Base-by-base conservation (phyloP, 176 grass and related monocot species). In the Oryza coarctata region DNA sequence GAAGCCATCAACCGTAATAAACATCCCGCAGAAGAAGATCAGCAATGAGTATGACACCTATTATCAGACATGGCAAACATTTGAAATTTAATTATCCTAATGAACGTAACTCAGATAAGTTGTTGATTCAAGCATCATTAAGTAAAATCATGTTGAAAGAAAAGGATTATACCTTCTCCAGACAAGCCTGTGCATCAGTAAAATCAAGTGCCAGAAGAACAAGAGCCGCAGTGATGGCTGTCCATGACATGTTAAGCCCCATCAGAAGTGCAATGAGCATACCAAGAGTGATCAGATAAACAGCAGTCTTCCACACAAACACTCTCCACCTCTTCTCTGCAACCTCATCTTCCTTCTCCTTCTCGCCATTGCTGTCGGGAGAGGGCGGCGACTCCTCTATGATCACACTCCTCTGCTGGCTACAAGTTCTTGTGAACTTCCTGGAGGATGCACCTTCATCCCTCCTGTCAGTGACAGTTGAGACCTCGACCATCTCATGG, bases 1-100 rank as follows among this genome's bases (percentile, higher is more conserved):
- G 80, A 98, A 98, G 0, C 95, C 95, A 58, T 94, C 92, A 2
- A 98, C 95, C 0, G 95, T 98, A 44, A 98, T 98, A 83, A 98
- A 98, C 95, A 98, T 98, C 50, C 95, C 95, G 17, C 92, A 93
- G 68, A 98, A 98, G 76, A 98, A 98, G 72, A 98, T 93, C 52
- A 98, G 62, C 84, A 98, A 31, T 2, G 95, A 98, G 65, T 98
- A 98, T 27, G 95, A 98, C 33, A 97, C 95, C 94, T 97, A 86
- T 13, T 94, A 81, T 17, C 20, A 41, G 57, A 10, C 41, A 74
- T 32, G 27, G 28, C 49, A 28, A 3, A 34, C 15, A 79, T 2
- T 70, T 76, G 3, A 73, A 31, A 25, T 29, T 20, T 26, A 55
- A 55, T 55, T 22, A 11, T n/a, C 25, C 65, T 63, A 25, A 72